Base-by-base conservation (phyloP, 805 yeast species). In the Starmerella potacharoeniae region DNA sequence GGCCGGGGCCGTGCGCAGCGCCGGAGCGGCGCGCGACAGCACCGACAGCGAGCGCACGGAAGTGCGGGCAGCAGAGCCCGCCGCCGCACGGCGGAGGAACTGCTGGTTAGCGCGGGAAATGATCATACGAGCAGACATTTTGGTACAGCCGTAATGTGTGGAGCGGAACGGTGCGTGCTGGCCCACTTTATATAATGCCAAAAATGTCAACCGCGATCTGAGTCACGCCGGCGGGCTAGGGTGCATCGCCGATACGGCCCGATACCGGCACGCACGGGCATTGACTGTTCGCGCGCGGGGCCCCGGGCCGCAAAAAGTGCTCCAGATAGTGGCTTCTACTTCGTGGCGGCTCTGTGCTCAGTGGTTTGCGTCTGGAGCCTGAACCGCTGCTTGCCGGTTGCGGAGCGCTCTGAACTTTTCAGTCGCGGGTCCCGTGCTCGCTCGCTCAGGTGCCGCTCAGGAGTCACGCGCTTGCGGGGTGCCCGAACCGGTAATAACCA, bases 11-110 rank as follows among this genome's bases (percentile, higher is more conserved):
- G 66, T 52, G 53, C 58, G 53, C 54, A 67, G 66, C 64, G 69
- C 62, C 57, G 69, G 70, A 51, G 69, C 65, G 60, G 76, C 71
- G 58, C 74, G 69, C 60, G 71, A 66, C 36, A 67, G 61, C 41
- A 65, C 68, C 63, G 88, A 73, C 64, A 86, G 72, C 59, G 89
- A 76, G 76, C 93, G 84, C 76, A 68, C 64, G 8, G 58, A 31
- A 58, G 79, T 73, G 60, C 74, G 68, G 62, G 78, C 71, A 33
- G 55, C 53, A n/a, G 54, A 49, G 6, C 58, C 13, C n/a, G 46
- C 16, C 56, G 80, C 74, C 58, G 78, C 70, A 64, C 79, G 75
- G 60, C 75, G 67, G 60, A 62, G 55, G 58, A 64, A 62, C 54
- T 62, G 63, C 60, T 58, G 60, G 64, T 64, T 64, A 33, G 66